A percentile compares a stretch with the other conserved stretches of the same genome.
phyloP scores from a whole-genome alignment of 208 protist species.

The Trypanosoma grayi region DNA sequence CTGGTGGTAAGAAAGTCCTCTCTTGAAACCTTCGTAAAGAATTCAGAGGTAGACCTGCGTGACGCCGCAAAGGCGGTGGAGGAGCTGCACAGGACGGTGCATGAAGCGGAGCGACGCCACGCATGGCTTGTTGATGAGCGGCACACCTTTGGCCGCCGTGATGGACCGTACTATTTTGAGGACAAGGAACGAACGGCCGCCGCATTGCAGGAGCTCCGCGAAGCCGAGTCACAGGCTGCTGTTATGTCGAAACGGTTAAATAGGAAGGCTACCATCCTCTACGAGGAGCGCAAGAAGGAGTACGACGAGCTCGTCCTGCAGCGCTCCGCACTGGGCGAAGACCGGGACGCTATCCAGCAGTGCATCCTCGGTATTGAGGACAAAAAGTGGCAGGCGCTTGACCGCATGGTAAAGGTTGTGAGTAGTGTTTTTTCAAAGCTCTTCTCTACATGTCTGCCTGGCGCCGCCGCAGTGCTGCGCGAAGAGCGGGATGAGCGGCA shows the following conservation, averaged over 20 bases:
- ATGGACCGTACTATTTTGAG: constrained; percentile 63
- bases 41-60: constrained; percentile 77
- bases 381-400: constrained; percentile 97
- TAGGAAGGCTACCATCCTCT: constrained; percentile 93
- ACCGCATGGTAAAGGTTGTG: constrained; percentile 95
- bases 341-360: constrained; percentile 95
- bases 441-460: constrained; percentile 97
- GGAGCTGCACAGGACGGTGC: constrained; percentile 41
- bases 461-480: constrained; percentile 87
- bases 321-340: constrained; percentile 89
- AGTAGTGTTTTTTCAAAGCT: constrained; percentile 97
- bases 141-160: constrained; percentile 39
- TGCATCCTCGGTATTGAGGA: constrained; percentile 97
- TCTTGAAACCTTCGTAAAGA: constrained; percentile 67
- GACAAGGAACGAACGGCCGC: constrained; percentile 54
- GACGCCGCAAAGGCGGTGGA: constrained; percentile 47
- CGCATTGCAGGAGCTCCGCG: constrained; percentile 69
- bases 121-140: constrained; percentile 50
- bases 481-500: constrained; percentile 81
- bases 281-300: constrained; percentile 95
- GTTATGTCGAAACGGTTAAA: constrained; percentile 85
- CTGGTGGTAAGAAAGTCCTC: constrained; percentile 53
- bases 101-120: constrained; percentile 65
- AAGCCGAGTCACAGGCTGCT: constrained; percentile 67
- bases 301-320: constrained; percentile 97